Evolutionary conservation across 2,329 filamentous ascomycete species (phyloP), one percentile per base, ranked within the genome.

Genomic region (Chrysoporthe puriensis): DNA sequence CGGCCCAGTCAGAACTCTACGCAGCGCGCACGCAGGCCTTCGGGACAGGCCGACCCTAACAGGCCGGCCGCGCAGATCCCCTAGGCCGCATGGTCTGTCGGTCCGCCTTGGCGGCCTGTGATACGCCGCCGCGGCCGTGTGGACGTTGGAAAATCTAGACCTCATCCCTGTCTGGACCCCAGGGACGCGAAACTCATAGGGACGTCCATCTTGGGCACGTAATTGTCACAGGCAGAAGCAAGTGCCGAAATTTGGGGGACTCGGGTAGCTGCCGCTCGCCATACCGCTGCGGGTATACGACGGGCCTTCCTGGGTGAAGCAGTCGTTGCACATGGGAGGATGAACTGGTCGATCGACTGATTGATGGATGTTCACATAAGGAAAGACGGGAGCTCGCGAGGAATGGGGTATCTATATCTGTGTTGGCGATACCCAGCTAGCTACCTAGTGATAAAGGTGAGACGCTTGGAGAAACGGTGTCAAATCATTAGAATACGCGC

Each of bases 241-340:
- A 52, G 26, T 54, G 26, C 50, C 50, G 50, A 54, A 14, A 16
- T 16, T 54, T 13, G 8, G 26, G 26, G 4, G 48, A 2, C 48
- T 52, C 48, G 48, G 40, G 4, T 59, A n/a, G 40, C 40, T 42
- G 57, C 57, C 40, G 57, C 50, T 54, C 50, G 50, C 50, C 50
- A 11, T 54, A 54, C 50, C 4, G 50, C 5, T 18, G n/a, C 50
- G n/a, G 50, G 50, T 40, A 40, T 40, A 40, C 36, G 36, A 40
- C 36, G 36, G 36, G 36, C 6, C 21, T 21, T 8, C 18, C n/a
- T 46, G 18, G n/a, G 9, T 32, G 50, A 54, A 5, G 50, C n/a
- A 54, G 5, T 26, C 4, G 57, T 44, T 44, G 11, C 58, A 44
- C 43, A 46, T 44, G 26, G 21, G 26, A 32, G 14, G n/a, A 21